Evolutionary conservation across 352 stramenopile genomes (phyloP).

Genomic region (Phytophthora macrochlamydospora): DNA sequence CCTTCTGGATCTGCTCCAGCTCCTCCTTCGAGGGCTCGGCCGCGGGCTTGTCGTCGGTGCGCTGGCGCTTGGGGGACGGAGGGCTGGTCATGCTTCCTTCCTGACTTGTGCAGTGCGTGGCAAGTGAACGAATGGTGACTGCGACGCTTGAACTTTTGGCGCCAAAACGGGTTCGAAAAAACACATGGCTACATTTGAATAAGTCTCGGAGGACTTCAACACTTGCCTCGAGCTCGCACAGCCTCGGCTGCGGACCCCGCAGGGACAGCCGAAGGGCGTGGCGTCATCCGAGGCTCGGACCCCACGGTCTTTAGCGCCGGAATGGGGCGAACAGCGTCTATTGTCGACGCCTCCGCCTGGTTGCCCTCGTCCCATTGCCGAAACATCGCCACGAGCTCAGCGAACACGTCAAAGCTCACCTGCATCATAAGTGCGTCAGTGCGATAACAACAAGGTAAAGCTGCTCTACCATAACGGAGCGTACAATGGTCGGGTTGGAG

Average conservation of each 20-base stretch:
- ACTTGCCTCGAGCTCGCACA: constrained; percentile 17
- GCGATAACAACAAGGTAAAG: too few relatives aligned
- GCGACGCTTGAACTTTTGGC: too few relatives aligned
- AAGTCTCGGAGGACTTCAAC: neutral
- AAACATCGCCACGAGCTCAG: constrained; percentile 53
- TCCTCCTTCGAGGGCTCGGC: constrained; percentile 30
- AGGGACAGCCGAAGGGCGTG: constrained; percentile 10
- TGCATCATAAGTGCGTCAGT: constrained; percentile 18
- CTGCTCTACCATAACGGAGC: neutral
- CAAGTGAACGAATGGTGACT: neutral
- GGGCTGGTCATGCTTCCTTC: constrained; percentile 47
- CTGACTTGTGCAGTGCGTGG: neutral
- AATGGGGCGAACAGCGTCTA: neutral
- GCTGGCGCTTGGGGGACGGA: constrained; percentile 77
- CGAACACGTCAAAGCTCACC: constrained; percentile 72
- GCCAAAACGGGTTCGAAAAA: too few relatives aligned
- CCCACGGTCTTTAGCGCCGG: constrained; percentile 13
- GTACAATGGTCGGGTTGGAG: constrained; percentile 44
- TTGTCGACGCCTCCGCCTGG: neutral
- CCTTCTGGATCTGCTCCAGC: constrained; percentile 54
- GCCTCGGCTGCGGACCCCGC: constrained; percentile 39
- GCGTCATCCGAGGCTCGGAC: constrained; percentile 12
- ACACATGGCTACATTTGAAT: constrained; percentile 16
- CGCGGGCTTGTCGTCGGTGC: constrained; percentile 56
- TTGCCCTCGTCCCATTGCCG: constrained; percentile 16